Evolutionary conservation across 1,284 basidiomycete species (phyloP).

Genomic region (Trametes pubescens): DNA sequence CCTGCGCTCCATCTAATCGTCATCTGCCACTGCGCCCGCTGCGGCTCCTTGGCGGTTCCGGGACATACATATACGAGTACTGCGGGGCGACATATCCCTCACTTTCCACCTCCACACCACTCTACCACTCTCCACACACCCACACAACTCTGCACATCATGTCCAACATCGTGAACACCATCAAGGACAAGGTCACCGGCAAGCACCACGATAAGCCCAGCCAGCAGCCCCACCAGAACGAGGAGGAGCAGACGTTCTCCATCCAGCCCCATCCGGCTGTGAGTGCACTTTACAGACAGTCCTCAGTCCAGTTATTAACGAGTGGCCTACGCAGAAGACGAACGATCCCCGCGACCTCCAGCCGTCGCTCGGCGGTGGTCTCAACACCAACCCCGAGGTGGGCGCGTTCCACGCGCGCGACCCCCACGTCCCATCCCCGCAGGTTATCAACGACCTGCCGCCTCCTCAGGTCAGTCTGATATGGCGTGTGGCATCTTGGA

Average conservation of each 20-base stretch:
- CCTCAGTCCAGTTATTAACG: background rate
- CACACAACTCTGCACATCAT: conserved; percentile 19
- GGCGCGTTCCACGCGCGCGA: conserved; percentile 53
- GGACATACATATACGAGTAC: conserved; percentile 9
- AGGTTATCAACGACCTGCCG: conserved; percentile 37
- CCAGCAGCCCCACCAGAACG: conserved; percentile 14
- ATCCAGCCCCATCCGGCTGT: conserved; percentile 64
- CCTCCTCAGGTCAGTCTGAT: conserved; percentile 38
- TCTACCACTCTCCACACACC: background rate
- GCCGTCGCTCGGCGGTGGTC: conserved; percentile 48
- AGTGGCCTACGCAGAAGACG: conserved; percentile 47
- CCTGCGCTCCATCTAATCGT: conserved; percentile 27
- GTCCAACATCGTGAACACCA: conserved; percentile 31
- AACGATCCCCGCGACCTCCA: conserved; percentile 59
- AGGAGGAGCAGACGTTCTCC: conserved; percentile 47
- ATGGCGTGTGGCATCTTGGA: background rate
- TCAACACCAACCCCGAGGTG: conserved; percentile 44
- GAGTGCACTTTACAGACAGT: conserved; percentile 27
- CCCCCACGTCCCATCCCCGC: conserved; percentile 49
- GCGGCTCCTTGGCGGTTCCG: conserved; percentile 4
- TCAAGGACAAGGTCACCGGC: conserved; percentile 32
- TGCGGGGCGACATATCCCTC: background rate
- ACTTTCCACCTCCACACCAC: background rate
- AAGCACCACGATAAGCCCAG: conserved; percentile 14
- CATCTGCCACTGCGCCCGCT: conserved; percentile 18